phyloP scores from a whole-genome alignment of 805 yeast species.

The Hanseniaspora valbyensis region DNA sequence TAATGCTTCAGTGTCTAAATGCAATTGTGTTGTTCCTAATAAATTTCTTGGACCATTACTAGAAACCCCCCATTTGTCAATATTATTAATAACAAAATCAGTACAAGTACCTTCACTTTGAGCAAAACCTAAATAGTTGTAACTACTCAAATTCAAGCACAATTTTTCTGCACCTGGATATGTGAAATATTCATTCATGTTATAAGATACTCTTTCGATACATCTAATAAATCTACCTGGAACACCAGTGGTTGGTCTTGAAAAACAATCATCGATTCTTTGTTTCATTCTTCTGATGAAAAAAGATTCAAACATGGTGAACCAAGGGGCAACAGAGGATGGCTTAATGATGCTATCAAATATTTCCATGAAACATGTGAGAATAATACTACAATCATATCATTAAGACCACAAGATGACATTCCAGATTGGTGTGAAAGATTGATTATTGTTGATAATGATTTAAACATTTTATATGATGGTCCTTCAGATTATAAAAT shows the following conservation, averaged over 20 bases:
- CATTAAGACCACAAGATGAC: conserved; percentile 63
- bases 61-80: conserved; percentile 64
- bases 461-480: conserved; percentile 38
- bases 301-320: conserved; percentile 84
- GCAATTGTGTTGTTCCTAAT: conserved; percentile 69
- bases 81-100: conserved; percentile 52
- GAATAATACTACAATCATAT: conserved; percentile 33
- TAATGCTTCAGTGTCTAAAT: conserved; percentile 57
- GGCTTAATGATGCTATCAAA: conserved; percentile 58
- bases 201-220: conserved; percentile 62
- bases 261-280: conserved; percentile 88
- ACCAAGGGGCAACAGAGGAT: conserved; percentile 94
- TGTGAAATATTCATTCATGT: conserved; percentile 51
- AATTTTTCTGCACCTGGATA: conserved; percentile 67
- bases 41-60: conserved; percentile 66
- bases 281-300: conserved; percentile 84
- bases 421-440: conserved; percentile 75
- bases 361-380: conserved; percentile 29
- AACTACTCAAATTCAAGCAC: conserved; percentile 77
- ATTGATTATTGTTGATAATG: conserved; percentile 48
- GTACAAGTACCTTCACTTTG: conserved; percentile 90
- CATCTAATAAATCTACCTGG: conserved; percentile 87
- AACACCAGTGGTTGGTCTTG: conserved; percentile 92
- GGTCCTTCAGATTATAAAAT: conserved; percentile 33
- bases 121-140: conserved; percentile 93